Conservation (phyloP, 176 grass and related monocot genomes). For the Carex cristatella region DNA sequence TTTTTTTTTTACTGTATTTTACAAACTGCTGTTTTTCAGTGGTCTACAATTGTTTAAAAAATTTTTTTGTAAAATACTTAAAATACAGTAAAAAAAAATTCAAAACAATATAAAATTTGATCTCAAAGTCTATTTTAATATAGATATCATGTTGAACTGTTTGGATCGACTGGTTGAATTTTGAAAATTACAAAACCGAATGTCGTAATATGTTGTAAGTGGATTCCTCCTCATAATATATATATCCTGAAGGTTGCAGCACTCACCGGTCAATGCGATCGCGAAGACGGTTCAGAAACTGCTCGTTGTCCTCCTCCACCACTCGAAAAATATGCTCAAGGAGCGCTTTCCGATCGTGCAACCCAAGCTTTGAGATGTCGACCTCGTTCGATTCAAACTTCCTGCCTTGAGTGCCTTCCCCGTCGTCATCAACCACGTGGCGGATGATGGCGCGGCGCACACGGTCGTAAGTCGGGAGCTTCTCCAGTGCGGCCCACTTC, state of each 20-base stretch:
- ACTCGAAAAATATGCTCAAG: conserved; percentile 49
- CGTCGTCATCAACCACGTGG: conserved; percentile 8
- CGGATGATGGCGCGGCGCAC: conserved; percentile 48
- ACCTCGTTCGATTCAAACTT: conserved; percentile 26
- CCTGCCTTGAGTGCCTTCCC: not conserved
- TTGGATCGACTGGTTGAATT: too few relatives aligned
- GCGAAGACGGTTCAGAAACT: conserved; percentile 33
- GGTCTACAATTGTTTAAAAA: too few relatives aligned
- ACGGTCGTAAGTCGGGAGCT: conserved; percentile 93
- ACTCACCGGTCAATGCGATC: conserved; percentile 51
- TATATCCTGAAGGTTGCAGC: not conserved
- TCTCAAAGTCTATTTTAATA: too few relatives aligned
- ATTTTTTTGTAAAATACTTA: too few relatives aligned
- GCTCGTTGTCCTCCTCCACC: conserved; percentile 73
- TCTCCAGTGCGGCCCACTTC: conserved; percentile 81
- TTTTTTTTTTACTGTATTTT: too few relatives aligned
- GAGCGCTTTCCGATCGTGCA: conserved; percentile 31
- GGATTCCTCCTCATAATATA: too few relatives aligned
- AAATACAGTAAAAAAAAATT: too few relatives aligned
- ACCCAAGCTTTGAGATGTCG: conserved; percentile 35
- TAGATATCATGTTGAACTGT: too few relatives aligned
- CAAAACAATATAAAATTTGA: too few relatives aligned
- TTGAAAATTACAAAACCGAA: too few relatives aligned
- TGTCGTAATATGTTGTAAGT: too few relatives aligned
- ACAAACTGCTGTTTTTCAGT: too few relatives aligned